phyloP scores from a whole-genome alignment of 345 rosid species.

The Corchorus olitorius region DNA sequence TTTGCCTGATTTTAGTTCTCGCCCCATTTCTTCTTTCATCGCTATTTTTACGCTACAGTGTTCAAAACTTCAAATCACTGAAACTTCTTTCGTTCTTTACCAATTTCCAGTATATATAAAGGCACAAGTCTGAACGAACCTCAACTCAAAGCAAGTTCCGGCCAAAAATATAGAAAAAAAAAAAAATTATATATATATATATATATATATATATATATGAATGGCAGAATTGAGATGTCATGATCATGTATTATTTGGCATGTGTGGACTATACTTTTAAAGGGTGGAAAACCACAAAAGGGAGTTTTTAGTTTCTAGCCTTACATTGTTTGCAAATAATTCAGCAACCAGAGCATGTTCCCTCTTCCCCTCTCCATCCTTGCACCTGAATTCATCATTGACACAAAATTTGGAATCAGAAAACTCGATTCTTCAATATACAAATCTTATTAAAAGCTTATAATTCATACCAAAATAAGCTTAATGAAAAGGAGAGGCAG shows the following conservation, averaged over 20 bases:
- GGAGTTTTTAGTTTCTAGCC: conserved; percentile 8
- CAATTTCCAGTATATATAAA: neutral
- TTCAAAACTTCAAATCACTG: too few species aligned
- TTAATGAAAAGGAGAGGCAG: neutral
- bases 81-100: neutral
- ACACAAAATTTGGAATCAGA: too few species aligned
- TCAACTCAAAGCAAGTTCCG: too few species aligned
- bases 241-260: conserved; percentile 7
- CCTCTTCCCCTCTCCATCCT: neutral
- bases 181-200: neutral
- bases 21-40: too few species aligned
- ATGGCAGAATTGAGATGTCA: neutral
- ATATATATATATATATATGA: neutral
- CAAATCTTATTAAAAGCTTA: neutral
- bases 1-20: too few species aligned
- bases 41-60: too few species aligned
- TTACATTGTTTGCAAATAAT: conserved; percentile 6
- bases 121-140: too few species aligned
- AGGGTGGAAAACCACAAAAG: conserved; percentile 2
- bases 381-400: neutral
- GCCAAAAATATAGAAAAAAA: neutral
- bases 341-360: neutral
- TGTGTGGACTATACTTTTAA: conserved; percentile 15
- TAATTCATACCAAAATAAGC: neutral
- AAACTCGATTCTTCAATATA: neutral